Percentiles rank a stretch among this genome's conserved stretches.
Evolutionary conservation across 192 early-diverging fungal genomes (phyloP).

Genomic region (Coemansia sp.): DNA sequence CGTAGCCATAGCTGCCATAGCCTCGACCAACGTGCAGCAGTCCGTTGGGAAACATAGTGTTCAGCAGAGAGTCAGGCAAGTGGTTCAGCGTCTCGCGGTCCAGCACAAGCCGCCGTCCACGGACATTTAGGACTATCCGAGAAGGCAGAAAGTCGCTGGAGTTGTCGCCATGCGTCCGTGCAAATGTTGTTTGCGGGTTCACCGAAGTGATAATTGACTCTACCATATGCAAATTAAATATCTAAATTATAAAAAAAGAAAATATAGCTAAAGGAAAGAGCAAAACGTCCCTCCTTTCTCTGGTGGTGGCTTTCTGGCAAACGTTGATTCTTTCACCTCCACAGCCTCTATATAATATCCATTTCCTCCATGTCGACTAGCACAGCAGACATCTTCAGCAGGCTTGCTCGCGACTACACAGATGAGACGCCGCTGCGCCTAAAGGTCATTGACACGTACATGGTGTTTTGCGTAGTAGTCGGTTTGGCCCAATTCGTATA

Average conservation of each 20-base stretch:
- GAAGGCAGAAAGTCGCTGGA: slow-evolving; percentile 41
- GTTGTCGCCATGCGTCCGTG: slow-evolving; percentile 56
- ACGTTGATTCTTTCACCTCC: background rate
- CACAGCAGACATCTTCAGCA: slow-evolving; percentile 9
- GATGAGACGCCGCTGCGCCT: slow-evolving; percentile 74
- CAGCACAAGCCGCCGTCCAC: slow-evolving; percentile 46
- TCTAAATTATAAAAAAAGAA: slow-evolving; percentile 6
- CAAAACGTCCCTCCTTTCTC: background rate
- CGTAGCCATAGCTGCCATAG: slow-evolving; percentile 29
- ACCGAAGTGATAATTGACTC: slow-evolving; percentile 52
- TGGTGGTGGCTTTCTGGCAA: background rate
- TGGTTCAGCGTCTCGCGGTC: slow-evolving; percentile 56
- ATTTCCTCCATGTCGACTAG: slow-evolving; percentile 2
- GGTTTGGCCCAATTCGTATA: slow-evolving; percentile 92
- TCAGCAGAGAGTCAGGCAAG: slow-evolving; percentile 51
- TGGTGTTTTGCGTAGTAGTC: slow-evolving; percentile 87
- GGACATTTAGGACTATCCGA: slow-evolving; percentile 41
- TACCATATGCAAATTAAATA: slow-evolving; percentile 3
- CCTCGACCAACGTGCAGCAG: slow-evolving; percentile 31
- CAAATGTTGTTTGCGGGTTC: slow-evolving; percentile 45
- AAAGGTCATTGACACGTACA: slow-evolving; percentile 92
- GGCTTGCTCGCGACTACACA: slow-evolving; percentile 50
- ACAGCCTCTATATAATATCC: background rate
- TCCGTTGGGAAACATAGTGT: slow-evolving; percentile 52
- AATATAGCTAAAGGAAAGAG: background rate